phyloP scores from a whole-genome alignment of 805 yeast genomes.

The Saccharomyces kudriavzevii region DNA sequence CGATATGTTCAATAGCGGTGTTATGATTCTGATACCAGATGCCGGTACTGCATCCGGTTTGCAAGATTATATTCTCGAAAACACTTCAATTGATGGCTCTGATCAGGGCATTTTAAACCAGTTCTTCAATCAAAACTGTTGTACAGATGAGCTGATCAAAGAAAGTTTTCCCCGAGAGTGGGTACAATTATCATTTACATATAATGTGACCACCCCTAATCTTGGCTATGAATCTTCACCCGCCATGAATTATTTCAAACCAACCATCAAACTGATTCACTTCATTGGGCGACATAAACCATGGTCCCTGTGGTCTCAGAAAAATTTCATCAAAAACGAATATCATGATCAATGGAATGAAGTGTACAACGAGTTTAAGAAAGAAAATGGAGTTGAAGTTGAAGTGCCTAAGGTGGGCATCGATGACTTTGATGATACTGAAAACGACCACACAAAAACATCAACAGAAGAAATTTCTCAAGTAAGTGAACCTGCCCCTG shows the following conservation, averaged over 20 bases:
- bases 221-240: slow-evolving; percentile 65
- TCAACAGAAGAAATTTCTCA: not conserved
- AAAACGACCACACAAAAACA: not conserved
- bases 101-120: slow-evolving; percentile 87
- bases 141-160: not conserved
- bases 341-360: slow-evolving; percentile 14
- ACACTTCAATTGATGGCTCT: slow-evolving; percentile 68
- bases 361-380: slow-evolving; percentile 12
- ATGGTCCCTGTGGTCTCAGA: slow-evolving; percentile 32
- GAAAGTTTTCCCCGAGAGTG: slow-evolving; percentile 33
- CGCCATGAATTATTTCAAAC: slow-evolving; percentile 48
- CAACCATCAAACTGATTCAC: slow-evolving; percentile 45
- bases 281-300: slow-evolving; percentile 61
- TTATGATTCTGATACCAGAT: slow-evolving; percentile 53
- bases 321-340: slow-evolving; percentile 3
- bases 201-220: slow-evolving; percentile 70
- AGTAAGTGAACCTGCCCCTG: not conserved
- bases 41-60: slow-evolving; percentile 36
- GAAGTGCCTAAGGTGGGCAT: not conserved
- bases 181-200: slow-evolving; percentile 69
- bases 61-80: slow-evolving; percentile 19
- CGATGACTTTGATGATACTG: not conserved
- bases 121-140: slow-evolving; percentile 40
- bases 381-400: not conserved
- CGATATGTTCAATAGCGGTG: slow-evolving; percentile 79